These are phyloP conservation scores for Candida jianshihensis DNA, from an alignment of 805 yeast genomes.

Conservation along the genomic window DNA sequence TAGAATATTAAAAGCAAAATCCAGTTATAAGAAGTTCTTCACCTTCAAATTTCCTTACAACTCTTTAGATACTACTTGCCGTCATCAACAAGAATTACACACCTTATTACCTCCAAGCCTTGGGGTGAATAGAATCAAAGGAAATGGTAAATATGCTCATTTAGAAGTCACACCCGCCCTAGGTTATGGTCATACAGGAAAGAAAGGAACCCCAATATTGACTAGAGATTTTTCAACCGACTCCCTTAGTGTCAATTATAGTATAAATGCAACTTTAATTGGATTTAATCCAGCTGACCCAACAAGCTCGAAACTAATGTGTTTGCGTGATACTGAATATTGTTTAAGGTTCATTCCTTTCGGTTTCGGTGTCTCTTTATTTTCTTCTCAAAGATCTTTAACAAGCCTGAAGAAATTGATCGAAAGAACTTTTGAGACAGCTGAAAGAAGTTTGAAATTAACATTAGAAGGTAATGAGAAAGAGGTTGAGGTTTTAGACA, in stretches of 20 bases:
- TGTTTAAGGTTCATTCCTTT: slow-evolving; percentile 34
- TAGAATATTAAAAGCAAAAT: slow-evolving; percentile 40
- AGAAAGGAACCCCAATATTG: slow-evolving; percentile 47
- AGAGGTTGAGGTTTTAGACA: slow-evolving; percentile 12
- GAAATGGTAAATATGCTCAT: slow-evolving; percentile 24
- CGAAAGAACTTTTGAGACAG: slow-evolving; percentile 12
- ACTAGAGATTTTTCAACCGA: slow-evolving; percentile 44
- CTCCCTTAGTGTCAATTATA: slow-evolving; percentile 40
- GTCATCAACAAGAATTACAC: slow-evolving; percentile 35
- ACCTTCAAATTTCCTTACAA: slow-evolving; percentile 51
- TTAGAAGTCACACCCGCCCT: slow-evolving; percentile 26
- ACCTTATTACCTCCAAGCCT: slow-evolving; percentile 34
- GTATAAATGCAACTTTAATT: slow-evolving; percentile 50
- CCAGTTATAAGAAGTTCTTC: slow-evolving; percentile 50
- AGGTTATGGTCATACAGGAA: slow-evolving; percentile 45
- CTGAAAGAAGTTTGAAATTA: slow-evolving; percentile 12
- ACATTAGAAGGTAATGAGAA: slow-evolving; percentile 11
- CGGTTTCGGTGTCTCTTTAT: slow-evolving; percentile 24
- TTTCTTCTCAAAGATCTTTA: slow-evolving; percentile 9
- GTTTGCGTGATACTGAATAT: slow-evolving; percentile 30
- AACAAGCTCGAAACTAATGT: slow-evolving; percentile 16
- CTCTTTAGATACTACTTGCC: slow-evolving; percentile 45
- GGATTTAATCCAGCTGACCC: slow-evolving; percentile 32
- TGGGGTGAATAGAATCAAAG: slow-evolving; percentile 28
- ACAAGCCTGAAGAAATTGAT: slow-evolving; percentile 6